A percentile compares a stretch with the other conserved stretches of the same genome.
These are phyloP conservation scores for Tylopilus orsonianus DNA, from an alignment of 1,284 basidiomycete genomes.

Conservation along the genomic window DNA sequence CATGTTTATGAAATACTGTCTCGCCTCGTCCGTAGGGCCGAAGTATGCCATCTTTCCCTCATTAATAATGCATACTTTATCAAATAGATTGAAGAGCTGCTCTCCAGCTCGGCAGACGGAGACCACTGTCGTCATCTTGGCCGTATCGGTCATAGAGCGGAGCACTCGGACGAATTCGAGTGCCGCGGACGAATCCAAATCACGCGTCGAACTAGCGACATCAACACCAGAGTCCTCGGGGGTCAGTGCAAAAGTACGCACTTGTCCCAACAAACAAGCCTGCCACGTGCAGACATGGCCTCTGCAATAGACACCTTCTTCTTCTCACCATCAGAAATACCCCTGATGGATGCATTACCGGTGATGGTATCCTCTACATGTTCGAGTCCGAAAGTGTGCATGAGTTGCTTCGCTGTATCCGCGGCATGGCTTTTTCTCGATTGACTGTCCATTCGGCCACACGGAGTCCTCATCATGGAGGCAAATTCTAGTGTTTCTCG, in stretches of 20 bases:
- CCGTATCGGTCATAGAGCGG: conserved; percentile 59
- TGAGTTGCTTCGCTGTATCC: conserved; percentile 52
- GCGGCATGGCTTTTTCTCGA: conserved; percentile 49
- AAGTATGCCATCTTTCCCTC: conserved; percentile 76
- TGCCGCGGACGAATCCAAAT: conserved; percentile 73
- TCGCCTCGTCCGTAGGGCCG: conserved; percentile 59
- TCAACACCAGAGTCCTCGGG: not conserved
- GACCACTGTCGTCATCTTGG: conserved; percentile 56
- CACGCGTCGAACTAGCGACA: conserved; percentile 56
- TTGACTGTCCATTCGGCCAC: conserved; percentile 41
- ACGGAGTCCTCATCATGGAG: conserved; percentile 59
- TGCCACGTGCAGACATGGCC: conserved; percentile 43
- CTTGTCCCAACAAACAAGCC: conserved; percentile 59
- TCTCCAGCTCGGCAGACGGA: conserved; percentile 73
- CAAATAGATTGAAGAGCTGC: conserved; percentile 53
- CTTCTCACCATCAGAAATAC: conserved; percentile 80
- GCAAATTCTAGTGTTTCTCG: conserved; percentile 66
- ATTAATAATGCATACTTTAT: conserved; percentile 70
- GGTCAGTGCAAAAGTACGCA: not conserved
- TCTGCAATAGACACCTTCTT: conserved; percentile 69
- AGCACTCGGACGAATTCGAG: conserved; percentile 63
- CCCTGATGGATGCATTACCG: conserved; percentile 73
- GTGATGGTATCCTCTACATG: conserved; percentile 62
- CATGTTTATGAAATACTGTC: conserved; percentile 66
- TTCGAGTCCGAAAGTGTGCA: conserved; percentile 72